Base-by-base conservation (phyloP, 257 asterid genomes). In the Perilla frutescens region DNA sequence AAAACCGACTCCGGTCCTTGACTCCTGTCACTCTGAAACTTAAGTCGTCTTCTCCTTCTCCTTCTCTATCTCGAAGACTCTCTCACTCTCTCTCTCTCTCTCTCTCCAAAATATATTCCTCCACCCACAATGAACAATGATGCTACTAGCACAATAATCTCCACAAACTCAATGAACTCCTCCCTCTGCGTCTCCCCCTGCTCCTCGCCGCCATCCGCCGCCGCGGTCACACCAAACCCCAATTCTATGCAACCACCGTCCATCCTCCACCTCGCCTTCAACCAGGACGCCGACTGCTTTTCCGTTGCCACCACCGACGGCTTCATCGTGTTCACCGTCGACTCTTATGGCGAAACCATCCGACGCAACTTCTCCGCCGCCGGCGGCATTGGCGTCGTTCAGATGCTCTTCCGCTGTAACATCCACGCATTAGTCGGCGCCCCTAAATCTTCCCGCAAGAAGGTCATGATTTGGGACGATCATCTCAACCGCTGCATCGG, bases 391-490 rank as follows among this genome's bases (percentile, higher is more conserved):
- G 81, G 82, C 51, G 45, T 76, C 13, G 89, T 76, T 3, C 86
- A 84, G 77, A 86, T 84, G 88, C 80, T 88, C 8, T 80, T 67
- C 67, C 73, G 85, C 10, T 68, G 80, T 43, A 84, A 84, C 49
- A 68, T 81, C 34, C 54, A 83, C 15, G 89, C 89, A 6, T 6
- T 86, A 2, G 90, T 88, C 3, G 91, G 91, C n/a, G 75, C 71
- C 20, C 85, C 86, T 0, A 78, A 66, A 29, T 83, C 75, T 44
- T 68, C 84, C 0, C 45, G 72, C 1, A 83, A 83, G 51, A 88
- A 86, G 72, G 90, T 88, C 11, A 76, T 84, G 85, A 80, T 88
- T 8, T 88, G 92, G 91, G 92, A 87, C 49, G 89, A 85, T 73
- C 81, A 76, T 51, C 81, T 70, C 53, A 66, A 78, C 31, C 69